Evolutionary conservation across 2,329 filamentous ascomycete species (phyloP).

Genomic region (Massarina eburnea): DNA sequence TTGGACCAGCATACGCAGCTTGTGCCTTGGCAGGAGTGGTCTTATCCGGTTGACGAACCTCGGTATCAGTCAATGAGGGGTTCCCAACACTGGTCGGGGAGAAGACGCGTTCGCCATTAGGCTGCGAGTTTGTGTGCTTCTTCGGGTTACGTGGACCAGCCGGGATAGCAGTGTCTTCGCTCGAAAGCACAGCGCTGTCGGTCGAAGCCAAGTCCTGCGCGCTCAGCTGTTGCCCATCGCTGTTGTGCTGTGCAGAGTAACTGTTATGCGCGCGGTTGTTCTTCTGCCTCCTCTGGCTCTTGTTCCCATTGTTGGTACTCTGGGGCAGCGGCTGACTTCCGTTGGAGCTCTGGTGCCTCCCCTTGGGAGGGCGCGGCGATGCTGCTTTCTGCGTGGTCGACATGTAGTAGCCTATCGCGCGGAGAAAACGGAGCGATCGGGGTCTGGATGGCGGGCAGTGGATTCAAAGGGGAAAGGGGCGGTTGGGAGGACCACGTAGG

Average conservation of each 20-base stretch:
- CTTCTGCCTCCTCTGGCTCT: conserved; percentile 31
- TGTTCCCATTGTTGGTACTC: conserved; percentile 27
- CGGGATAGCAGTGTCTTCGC: conserved; percentile 29
- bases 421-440: no score
- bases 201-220: conserved; percentile 18
- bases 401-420: conserved; percentile 36
- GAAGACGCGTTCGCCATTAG: conserved; percentile 29
- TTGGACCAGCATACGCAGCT: conserved; percentile 81
- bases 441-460: background rate
- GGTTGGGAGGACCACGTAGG: no score
- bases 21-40: conserved; percentile 39
- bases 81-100: conserved; percentile 16
- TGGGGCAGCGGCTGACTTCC: conserved; percentile 19
- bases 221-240: conserved; percentile 2
- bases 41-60: conserved; percentile 18
- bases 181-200: conserved; percentile 30
- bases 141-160: conserved; percentile 27
- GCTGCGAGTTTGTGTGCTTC: conserved; percentile 35
- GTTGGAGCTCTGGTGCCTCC: conserved; percentile 33
- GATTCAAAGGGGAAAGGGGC: background rate
- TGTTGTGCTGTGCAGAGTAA: conserved; percentile 19
- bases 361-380: conserved; percentile 37
- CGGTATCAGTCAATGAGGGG: conserved; percentile 32
- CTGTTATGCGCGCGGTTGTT: conserved; percentile 36
- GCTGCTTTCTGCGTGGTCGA: conserved; percentile 34